phyloP scores from a whole-genome alignment of 106 monocot species.

The Platanthera guangdongensis region DNA sequence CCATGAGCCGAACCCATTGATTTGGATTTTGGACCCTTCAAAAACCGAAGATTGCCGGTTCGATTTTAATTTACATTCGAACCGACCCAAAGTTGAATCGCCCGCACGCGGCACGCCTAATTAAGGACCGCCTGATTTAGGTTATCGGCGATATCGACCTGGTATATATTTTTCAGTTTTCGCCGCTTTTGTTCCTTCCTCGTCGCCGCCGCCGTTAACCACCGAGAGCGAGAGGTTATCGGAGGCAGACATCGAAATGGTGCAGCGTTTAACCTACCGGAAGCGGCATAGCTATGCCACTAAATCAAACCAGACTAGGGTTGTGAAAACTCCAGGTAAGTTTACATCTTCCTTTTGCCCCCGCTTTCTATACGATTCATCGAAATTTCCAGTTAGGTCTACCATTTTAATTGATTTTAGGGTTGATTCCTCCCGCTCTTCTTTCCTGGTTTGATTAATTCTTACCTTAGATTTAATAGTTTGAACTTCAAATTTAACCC shows the following conservation, averaged over 20 bases:
- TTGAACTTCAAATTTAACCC: not conserved
- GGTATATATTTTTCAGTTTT: not conserved
- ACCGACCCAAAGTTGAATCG: too few relatives aligned
- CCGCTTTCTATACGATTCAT: not conserved
- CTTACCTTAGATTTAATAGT: not conserved
- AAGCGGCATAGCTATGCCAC: conserved; percentile 94
- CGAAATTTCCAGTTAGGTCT: not conserved
- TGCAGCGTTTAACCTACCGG: conserved; percentile 82
- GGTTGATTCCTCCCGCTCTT: not conserved
- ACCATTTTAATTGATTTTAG: not conserved
- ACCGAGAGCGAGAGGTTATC: not conserved
- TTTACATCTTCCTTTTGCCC: not conserved
- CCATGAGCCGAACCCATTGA: too few relatives aligned
- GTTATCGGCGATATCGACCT: not conserved
- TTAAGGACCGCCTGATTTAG: not conserved
- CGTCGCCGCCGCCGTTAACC: not conserved
- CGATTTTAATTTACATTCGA: too few relatives aligned
- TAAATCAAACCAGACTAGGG: conserved; percentile 78
- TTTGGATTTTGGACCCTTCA: too few relatives aligned
- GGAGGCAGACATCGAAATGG: conserved; percentile 34
- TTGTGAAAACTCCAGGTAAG: conserved; percentile 83
- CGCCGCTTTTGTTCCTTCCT: not conserved
- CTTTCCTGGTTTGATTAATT: not conserved
- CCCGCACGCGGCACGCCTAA: too few relatives aligned
- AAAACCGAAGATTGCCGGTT: too few relatives aligned